Percentiles rank a stretch among this genome's conserved stretches.
Conservation (phyloP, 148 eudicot genomes). For the Rhododendron ovatum region DNA sequence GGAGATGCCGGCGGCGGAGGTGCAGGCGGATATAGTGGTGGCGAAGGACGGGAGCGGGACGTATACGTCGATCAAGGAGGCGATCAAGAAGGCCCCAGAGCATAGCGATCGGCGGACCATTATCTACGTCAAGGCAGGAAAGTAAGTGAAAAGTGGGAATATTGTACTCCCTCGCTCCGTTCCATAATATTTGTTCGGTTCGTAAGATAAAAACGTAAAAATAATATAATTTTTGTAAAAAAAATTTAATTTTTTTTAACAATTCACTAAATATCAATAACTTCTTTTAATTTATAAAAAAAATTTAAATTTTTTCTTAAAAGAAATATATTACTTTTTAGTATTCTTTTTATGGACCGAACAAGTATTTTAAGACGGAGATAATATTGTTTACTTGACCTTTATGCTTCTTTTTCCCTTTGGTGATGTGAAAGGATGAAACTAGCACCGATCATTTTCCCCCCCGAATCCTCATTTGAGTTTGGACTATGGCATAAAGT, state of each 20-base stretch:
- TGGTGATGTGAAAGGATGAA: background rate
- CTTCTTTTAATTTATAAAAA: no score
- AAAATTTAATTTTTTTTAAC: no score
- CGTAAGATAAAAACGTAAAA: no score
- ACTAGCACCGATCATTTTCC: background rate
- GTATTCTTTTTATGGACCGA: no score
- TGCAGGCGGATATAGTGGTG: conserved; percentile 70
- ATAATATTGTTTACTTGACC: background rate
- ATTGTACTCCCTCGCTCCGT: no score
- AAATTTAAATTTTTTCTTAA: no score
- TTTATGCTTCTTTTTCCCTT: background rate
- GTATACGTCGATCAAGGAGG: conserved; percentile 58
- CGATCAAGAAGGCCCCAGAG: conserved; percentile 74
- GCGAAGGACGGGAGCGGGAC: conserved; percentile 70
- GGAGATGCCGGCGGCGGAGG: conserved; percentile 31
- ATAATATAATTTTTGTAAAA: no score
- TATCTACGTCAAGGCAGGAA: conserved; percentile 78
- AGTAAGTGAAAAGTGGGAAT: conserved; percentile 30
- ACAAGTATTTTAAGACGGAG: no score
- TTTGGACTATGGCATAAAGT: background rate
- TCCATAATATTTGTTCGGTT: no score
- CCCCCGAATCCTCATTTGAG: background rate
- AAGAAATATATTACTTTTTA: no score
- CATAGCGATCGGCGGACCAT: conserved; percentile 41
- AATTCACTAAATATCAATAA: no score